Evolutionary conservation across 306 rosid genomes (phyloP).

Genomic region (Cyclanthera cordifolia): DNA sequence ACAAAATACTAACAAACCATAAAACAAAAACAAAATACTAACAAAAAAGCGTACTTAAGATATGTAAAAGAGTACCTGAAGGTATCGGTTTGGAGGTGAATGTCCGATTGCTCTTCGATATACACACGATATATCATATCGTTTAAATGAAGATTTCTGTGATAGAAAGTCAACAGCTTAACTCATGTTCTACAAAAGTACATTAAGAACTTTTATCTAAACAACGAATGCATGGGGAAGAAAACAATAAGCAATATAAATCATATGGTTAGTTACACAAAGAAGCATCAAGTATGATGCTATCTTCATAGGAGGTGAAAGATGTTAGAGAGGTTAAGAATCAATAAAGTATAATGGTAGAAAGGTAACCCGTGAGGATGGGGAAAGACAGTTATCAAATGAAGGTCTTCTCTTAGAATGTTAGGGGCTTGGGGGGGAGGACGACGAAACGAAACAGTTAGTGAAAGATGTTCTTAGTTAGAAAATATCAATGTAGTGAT

Average conservation of each 20-base stretch:
- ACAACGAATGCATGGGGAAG: not conserved
- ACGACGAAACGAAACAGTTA: too few relatives aligned
- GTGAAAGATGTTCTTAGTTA: too few relatives aligned
- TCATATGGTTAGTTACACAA: not conserved
- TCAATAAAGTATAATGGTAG: too few relatives aligned
- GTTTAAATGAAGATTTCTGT: slow-evolving; percentile 81
- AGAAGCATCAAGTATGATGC: slow-evolving; percentile 3
- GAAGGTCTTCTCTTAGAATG: too few relatives aligned
- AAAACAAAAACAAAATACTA: not conserved
- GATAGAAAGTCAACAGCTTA: slow-evolving; percentile 16
- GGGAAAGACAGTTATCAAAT: too few relatives aligned
- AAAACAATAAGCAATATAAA: not conserved
- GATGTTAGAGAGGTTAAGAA: too few relatives aligned
- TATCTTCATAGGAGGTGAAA: not conserved
- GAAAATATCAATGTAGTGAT: too few relatives aligned
- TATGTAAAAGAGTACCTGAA: slow-evolving; percentile 47
- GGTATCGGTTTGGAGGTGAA: slow-evolving; percentile 82
- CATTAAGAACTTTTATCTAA: not conserved
- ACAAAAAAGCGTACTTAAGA: not conserved
- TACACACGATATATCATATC: slow-evolving; percentile 69
- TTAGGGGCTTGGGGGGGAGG: too few relatives aligned
- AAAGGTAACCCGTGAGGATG: too few relatives aligned
- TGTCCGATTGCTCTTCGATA: slow-evolving; percentile 89
- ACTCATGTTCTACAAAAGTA: slow-evolving; percentile 2
- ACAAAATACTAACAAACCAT: not conserved